A percentile compares a stretch with the other conserved stretches of the same genome.
phyloP scores from a whole-genome alignment of 2,329 filamentous ascomycete genomes.

The Colletotrichum orbiculare region DNA sequence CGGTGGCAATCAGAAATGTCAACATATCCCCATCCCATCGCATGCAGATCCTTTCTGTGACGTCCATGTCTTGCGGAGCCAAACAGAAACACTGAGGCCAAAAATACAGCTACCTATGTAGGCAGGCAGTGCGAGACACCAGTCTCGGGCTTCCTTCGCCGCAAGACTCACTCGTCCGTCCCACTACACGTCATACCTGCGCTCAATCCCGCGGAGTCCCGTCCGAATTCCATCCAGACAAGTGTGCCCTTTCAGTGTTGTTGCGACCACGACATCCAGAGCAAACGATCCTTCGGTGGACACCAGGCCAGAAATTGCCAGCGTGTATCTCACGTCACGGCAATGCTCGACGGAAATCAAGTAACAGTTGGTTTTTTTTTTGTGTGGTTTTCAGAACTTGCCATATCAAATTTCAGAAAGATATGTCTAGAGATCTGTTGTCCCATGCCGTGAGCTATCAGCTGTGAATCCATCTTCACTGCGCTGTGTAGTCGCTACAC shows the following conservation, averaged over 20 bases:
- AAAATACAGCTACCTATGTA: not conserved
- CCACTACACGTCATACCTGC: conserved; percentile 2
- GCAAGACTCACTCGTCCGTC: conserved; percentile 4
- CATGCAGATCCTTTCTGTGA: not conserved
- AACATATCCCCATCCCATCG: not conserved
- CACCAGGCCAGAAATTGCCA: not conserved
- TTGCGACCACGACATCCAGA: conserved; percentile 2
- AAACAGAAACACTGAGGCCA: not conserved
- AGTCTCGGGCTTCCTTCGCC: not conserved
- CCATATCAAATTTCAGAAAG: conserved; percentile 34
- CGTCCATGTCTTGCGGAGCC: not conserved
- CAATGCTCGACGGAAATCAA: conserved; percentile 25
- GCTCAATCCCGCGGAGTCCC: conserved; percentile 1
- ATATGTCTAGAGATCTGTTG: conserved; percentile 30
- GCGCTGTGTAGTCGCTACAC: conserved; percentile 2
- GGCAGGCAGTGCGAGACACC: too few species aligned
- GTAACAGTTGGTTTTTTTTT: not conserved
- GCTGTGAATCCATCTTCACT: not conserved
- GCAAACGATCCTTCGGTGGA: conserved; percentile 19
- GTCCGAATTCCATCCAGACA: not conserved
- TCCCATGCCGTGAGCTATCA: conserved; percentile 2
- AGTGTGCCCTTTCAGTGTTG: not conserved
- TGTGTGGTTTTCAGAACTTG: conserved; percentile 24
- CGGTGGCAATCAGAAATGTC: too few species aligned
- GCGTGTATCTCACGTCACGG: conserved; percentile 1